Percentiles rank a stretch among this genome's conserved stretches.
Conservation (phyloP, 495 filamentous ascomycete species). For the Xeromyces bisporus region DNA sequence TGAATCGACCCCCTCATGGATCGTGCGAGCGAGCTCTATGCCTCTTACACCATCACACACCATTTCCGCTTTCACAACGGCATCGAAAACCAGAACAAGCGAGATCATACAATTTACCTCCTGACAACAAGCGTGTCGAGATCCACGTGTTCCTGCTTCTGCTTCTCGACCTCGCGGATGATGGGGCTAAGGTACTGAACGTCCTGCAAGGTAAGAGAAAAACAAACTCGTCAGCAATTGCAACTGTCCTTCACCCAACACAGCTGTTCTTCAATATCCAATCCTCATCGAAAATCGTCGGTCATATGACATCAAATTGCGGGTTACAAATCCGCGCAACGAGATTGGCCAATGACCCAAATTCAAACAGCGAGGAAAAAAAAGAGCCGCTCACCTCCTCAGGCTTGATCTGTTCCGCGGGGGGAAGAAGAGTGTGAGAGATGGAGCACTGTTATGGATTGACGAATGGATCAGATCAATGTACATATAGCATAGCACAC, state of each 20-base stretch:
- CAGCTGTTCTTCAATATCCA: too few relatives aligned
- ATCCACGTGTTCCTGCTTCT: slow-evolving; percentile 62
- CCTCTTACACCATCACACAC: too few relatives aligned
- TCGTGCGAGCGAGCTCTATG: not conserved
- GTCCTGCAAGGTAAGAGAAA: slow-evolving; percentile 40
- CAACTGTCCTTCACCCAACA: too few relatives aligned
- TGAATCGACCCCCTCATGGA: too few relatives aligned
- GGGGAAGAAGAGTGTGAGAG: slow-evolving; percentile 72
- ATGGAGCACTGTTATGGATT: slow-evolving; percentile 55
- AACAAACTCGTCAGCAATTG: slow-evolving; percentile 7
- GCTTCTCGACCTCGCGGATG: slow-evolving; percentile 69
- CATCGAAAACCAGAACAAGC: slow-evolving; percentile 8
- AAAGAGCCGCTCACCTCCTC: slow-evolving; percentile 38
- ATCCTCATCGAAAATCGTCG: too few relatives aligned
- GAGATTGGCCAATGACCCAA: slow-evolving; percentile 21
- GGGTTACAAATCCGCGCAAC: slow-evolving; percentile 28
- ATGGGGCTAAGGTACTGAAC: slow-evolving; percentile 60
- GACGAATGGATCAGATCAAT: slow-evolving; percentile 15
- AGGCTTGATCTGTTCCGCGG: slow-evolving; percentile 62
- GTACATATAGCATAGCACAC: not conserved
- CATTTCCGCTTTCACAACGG: slow-evolving; percentile 10
- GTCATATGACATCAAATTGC: too few relatives aligned
- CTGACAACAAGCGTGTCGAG: slow-evolving; percentile 66
- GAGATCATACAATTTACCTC: slow-evolving; percentile 15
- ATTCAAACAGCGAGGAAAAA: slow-evolving; percentile 14